Conservation (phyloP, 2,329 filamentous ascomycete species). For the Phoma herbarum region DNA sequence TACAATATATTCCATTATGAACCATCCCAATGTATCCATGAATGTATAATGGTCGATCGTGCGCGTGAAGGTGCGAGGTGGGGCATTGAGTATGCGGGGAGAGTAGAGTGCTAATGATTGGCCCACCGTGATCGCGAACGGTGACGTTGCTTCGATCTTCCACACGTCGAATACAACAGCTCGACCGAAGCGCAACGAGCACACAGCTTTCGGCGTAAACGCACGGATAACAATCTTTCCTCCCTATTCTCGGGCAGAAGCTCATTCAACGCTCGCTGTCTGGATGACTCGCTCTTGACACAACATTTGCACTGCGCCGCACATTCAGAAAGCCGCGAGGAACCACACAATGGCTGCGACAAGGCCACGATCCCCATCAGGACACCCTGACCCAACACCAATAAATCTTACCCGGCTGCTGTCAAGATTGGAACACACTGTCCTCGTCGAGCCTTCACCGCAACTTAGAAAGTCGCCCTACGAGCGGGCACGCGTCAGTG, state of each 20-base stretch:
- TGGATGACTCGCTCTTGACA: neutral
- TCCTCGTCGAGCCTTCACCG: slow-evolving; percentile 69
- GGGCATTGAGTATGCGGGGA: slow-evolving; percentile 7
- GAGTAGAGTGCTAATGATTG: slow-evolving; percentile 1
- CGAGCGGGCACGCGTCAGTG: slow-evolving; percentile 68
- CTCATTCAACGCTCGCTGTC: neutral
- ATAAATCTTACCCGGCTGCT: slow-evolving; percentile 71
- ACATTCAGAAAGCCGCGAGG: neutral
- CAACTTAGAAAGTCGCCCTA: slow-evolving; percentile 69
- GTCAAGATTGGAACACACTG: slow-evolving; percentile 69
- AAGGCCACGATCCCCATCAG: slow-evolving; percentile 34
- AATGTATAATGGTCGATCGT: neutral
- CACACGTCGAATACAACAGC: neutral
- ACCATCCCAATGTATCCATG: neutral
- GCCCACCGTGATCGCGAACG: neutral
- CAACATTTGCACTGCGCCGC: neutral
- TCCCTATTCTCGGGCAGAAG: neutral
- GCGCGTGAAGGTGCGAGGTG: no score
- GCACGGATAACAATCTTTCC: neutral
- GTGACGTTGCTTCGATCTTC: slow-evolving; percentile 15
- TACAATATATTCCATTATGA: slow-evolving; percentile 2
- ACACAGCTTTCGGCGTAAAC: neutral
- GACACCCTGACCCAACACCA: slow-evolving; percentile 37
- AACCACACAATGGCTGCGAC: slow-evolving; percentile 29
- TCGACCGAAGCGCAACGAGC: neutral